Base-by-base conservation (phyloP, 1,139 yeast species). In the Arxiozyma slooffiae region DNA sequence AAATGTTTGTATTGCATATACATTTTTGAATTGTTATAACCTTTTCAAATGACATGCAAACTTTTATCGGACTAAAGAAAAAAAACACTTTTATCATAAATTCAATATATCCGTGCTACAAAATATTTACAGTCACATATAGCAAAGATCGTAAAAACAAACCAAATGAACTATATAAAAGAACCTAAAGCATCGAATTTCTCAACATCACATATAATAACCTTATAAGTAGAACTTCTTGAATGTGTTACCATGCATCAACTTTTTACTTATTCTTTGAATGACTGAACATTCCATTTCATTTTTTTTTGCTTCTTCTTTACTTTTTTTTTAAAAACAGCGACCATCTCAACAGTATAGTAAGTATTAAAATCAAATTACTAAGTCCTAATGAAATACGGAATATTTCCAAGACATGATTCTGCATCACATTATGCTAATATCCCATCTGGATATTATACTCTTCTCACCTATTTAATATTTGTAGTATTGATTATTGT, bases 361-460 rank as follows among this genome's bases (percentile, higher is more conserved):
- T 14, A 7, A 38, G 8, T n/a, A 16, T n/a, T 11, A 38, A 38
- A 16, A 20, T 2, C 17, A 16, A 23, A 1, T 9, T 11, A 23
- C 9, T 21, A 17, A 40, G 16, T 7, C 3, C 17, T 23, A 30
- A 40, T 23, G 8, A 34, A 40, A 6, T 23, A 40, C n/a, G 26
- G 18, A 21, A 9, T 41, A 18, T 41, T 6, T n/a, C 23, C 20
- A 17, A 41, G 44, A 41, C 67, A 60, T 48, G 47, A 59, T 48
- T 47, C 60, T 4, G 53, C 51, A 8, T 62, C 67, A 0, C 69
- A 66, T 50, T 61, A 54, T 52, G 69, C 69, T 11, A 66, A 66
- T 53, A 50, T 63, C 4, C 45, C 51, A 1, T 65, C 63, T 50
- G 69, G 69, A 1, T 57, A 60, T 45, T 60, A 57, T 45, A 59